Evolutionary conservation across 1,139 yeast species (phyloP).

Genomic region (Meyerozyma guilliermondii): DNA sequence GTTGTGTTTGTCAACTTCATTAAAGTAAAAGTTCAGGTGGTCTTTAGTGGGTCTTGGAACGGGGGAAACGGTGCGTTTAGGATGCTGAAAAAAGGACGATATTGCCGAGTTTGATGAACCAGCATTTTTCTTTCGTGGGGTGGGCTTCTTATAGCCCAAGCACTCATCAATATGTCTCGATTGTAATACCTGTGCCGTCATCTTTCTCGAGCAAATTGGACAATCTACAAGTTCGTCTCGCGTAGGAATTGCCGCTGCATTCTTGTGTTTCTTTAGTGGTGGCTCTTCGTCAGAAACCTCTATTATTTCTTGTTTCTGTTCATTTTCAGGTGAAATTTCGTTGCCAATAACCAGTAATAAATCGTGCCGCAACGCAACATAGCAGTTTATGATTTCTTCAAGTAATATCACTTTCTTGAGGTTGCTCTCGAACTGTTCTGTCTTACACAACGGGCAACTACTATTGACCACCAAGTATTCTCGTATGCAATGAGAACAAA

Average conservation of each 20-base stretch:
- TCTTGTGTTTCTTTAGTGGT: slow-evolving; percentile 5
- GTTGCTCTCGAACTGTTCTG: slow-evolving; percentile 66
- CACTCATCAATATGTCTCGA: slow-evolving; percentile 70
- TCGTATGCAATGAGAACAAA: slow-evolving; percentile 86
- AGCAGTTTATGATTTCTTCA: slow-evolving; percentile 67
- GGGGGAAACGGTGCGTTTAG: neutral
- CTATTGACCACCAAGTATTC: slow-evolving; percentile 55
- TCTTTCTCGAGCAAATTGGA: slow-evolving; percentile 60
- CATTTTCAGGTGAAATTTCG: neutral
- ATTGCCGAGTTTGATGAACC: slow-evolving; percentile 15
- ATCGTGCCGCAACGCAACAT: slow-evolving; percentile 37
- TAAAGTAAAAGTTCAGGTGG: slow-evolving; percentile 29
- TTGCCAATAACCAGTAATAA: slow-evolving; percentile 21
- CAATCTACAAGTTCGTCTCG: slow-evolving; percentile 44
- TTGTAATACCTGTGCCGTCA: slow-evolving; percentile 58
- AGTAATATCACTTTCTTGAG: slow-evolving; percentile 64
- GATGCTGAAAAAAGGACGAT: slow-evolving; percentile 27
- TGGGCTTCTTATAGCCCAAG: slow-evolving; percentile 22
- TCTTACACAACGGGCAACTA: slow-evolving; percentile 77
- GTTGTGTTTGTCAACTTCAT: slow-evolving; percentile 23
- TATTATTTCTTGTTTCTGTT: slow-evolving; percentile 12
- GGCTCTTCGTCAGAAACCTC: slow-evolving; percentile 15
- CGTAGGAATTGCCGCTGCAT: slow-evolving; percentile 10
- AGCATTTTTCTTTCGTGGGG: slow-evolving; percentile 4
- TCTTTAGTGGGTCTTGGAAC: slow-evolving; percentile 9